phyloP scores from a whole-genome alignment of 306 rosid species.

The Pachyrhizus erosus region DNA sequence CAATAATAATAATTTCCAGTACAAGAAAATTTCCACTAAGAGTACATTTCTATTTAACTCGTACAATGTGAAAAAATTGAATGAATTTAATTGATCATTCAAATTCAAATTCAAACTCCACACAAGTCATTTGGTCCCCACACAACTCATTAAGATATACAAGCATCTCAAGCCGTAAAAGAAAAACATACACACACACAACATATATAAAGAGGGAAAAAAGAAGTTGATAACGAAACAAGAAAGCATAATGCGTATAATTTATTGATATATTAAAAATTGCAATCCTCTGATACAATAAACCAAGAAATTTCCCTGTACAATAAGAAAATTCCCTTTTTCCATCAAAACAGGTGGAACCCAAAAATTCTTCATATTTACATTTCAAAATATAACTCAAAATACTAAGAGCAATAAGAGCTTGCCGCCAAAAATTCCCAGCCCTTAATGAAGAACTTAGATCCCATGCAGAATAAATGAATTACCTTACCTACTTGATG shows the following conservation, averaged over 20 bases:
- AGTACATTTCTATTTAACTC: too few species aligned
- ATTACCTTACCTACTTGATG: conserved; percentile 61
- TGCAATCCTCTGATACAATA: conserved; percentile 60
- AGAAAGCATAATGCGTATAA: conserved; percentile 47
- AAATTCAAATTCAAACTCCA: too few species aligned
- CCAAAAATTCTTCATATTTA: conserved; percentile 79
- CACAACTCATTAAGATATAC: not conserved
- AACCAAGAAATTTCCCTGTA: conserved; percentile 74
- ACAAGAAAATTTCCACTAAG: too few species aligned
- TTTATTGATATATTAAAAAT: conserved; percentile 62
- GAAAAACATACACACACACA: not conserved
- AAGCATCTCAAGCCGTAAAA: not conserved
- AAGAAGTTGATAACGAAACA: too few species aligned
- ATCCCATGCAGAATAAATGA: conserved; percentile 43
- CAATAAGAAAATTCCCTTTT: conserved; percentile 58
- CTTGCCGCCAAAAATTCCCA: conserved; percentile 54
- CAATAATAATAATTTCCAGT: too few species aligned
- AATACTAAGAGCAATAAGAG: conserved; percentile 50
- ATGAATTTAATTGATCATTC: too few species aligned
- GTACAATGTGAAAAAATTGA: too few species aligned
- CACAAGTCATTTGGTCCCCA: too few species aligned
- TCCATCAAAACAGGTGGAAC: conserved; percentile 54
- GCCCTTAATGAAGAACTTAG: conserved; percentile 53
- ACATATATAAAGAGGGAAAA: too few species aligned
- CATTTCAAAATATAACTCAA: conserved; percentile 59